These are phyloP conservation scores for Conoideocrella luteorostrata DNA, from an alignment of 2,329 filamentous ascomycete species.

Conservation along the genomic window DNA sequence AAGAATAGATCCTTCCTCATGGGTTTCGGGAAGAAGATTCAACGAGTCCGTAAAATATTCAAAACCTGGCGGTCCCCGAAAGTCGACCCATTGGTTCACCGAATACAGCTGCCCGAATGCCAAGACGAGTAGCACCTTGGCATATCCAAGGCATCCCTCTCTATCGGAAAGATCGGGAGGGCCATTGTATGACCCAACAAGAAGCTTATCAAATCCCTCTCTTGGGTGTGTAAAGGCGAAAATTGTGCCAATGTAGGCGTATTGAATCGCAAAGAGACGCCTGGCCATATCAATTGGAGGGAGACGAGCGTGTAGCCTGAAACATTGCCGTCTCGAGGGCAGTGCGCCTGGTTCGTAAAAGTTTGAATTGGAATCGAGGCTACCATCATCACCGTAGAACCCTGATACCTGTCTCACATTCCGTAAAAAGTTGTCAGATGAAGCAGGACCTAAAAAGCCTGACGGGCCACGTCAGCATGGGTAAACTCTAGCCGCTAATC, in stretches of 20 bases:
- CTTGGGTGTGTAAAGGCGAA: conserved; percentile 44
- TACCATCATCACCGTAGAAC: conserved; percentile 24
- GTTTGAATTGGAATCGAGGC: conserved; percentile 23
- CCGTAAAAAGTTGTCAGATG: conserved; percentile 32
- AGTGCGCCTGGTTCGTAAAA: conserved; percentile 29
- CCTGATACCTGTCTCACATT: conserved; percentile 28
- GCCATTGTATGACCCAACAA: conserved; percentile 37
- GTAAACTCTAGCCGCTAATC: too few species aligned
- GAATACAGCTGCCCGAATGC: conserved; percentile 52
- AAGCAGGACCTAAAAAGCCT: conserved; percentile 30
- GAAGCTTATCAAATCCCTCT: conserved; percentile 36
- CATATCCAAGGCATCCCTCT: conserved; percentile 42
- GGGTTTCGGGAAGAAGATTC: conserved; percentile 45
- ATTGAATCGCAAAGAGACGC: conserved; percentile 44
- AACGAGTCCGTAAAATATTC: conserved; percentile 47
- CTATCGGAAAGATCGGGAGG: conserved; percentile 34
- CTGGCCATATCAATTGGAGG: conserved; percentile 45
- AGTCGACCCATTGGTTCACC: conserved; percentile 48
- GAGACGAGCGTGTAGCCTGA: conserved; percentile 26
- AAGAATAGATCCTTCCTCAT: conserved; percentile 47
- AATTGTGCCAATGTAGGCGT: conserved; percentile 51
- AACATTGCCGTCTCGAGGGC: conserved; percentile 23
- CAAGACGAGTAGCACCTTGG: conserved; percentile 45
- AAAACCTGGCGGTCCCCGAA: conserved; percentile 48
- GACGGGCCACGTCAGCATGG: neutral